A percentile compares a stretch with the other conserved stretches of the same genome.
Conservation (phyloP, 768 basidiomycete genomes). For the Podaxis mareebaensis region DNA sequence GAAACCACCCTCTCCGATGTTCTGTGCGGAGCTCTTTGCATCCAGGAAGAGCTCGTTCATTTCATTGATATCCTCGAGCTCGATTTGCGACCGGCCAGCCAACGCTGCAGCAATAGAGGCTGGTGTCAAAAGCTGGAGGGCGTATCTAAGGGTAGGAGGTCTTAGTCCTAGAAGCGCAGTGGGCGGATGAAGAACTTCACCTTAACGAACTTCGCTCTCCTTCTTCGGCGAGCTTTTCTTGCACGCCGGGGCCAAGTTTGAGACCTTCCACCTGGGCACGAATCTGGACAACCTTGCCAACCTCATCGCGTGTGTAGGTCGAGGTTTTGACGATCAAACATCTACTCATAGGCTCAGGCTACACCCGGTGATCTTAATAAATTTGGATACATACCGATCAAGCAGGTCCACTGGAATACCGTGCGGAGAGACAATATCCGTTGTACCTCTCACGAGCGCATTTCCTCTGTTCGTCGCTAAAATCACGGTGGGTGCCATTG, state of each 20-base stretch:
- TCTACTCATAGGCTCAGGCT: conserved; percentile 33
- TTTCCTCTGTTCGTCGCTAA: conserved; percentile 96
- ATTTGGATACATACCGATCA: conserved; percentile 63
- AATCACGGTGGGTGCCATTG: conserved; percentile 97
- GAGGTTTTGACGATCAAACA: conserved; percentile 96
- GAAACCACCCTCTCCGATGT: conserved; percentile 44
- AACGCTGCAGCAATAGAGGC: conserved; percentile 84
- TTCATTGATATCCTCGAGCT: conserved; percentile 87
- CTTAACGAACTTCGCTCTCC: conserved; percentile 82
- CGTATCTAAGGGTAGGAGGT: conserved; percentile 57
- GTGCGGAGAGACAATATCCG: conserved; percentile 88
- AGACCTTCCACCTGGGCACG: conserved; percentile 88
- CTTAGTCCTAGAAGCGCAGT: not conserved
- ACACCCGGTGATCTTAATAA: conserved; percentile 12
- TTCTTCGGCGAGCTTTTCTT: conserved; percentile 79
- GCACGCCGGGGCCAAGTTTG: conserved; percentile 68
- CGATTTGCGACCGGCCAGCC: conserved; percentile 78
- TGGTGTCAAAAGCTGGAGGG: conserved; percentile 87
- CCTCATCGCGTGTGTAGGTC: conserved; percentile 78
- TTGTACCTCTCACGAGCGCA: conserved; percentile 89
- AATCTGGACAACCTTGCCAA: conserved; percentile 82
- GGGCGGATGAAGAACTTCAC: conserved; percentile 36
- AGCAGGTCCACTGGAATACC: conserved; percentile 93
- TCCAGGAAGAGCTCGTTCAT: conserved; percentile 96
- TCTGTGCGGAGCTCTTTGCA: conserved; percentile 76